Base-by-base conservation (phyloP, 1,139 yeast genomes). In the Maudiozyma humilis region DNA sequence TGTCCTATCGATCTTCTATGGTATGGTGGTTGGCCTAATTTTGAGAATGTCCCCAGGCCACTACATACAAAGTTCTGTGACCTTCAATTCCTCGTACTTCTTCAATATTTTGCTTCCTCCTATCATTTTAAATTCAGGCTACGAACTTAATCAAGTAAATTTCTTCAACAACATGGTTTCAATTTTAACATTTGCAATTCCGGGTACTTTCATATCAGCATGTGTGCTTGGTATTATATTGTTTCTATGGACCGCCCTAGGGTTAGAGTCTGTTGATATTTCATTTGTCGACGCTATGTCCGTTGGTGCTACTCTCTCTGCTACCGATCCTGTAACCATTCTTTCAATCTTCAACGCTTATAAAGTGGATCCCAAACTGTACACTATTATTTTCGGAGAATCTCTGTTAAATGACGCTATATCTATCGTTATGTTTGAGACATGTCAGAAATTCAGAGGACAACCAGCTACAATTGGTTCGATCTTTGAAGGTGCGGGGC, bases 251-350 rank as follows among this genome's bases (percentile, higher is more conserved):
- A 87, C 98, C 0, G 77, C 87, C 3, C 65, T 91, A 52, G 98
- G 98, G 0, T 65, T 93, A 38, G 99, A 93, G 62, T 86, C 91
- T 27, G 78, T 91, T 42, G 70, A 81, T 50, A 78, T 93, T 47
- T 91, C 95, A 44, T 88, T 91, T 66, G 95, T 91, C 20, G 97
- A 91, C 63, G 96, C 98, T 0, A 73, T 93, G 47, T 91, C 96
- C 0, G 95, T 93, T 10, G 99, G 98, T 12, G 98, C 99, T 2
- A 89, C 98, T 0, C 72, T 93, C 40, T 86, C 96, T 0, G 99
- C 99, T 18, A 93, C 99, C 0, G 99, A 93, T 63, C 99, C 99
- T 0, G 97, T 93, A 31, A 93, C 99, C 1, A 91, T 93, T 59
- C 69, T 93, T 55, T 88, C 97, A 13, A 93, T 93, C 48, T 93